A percentile compares a stretch with the other conserved stretches of the same genome.
Conservation (phyloP, 768 basidiomycete species). For the Lactarius hatsudake region DNA sequence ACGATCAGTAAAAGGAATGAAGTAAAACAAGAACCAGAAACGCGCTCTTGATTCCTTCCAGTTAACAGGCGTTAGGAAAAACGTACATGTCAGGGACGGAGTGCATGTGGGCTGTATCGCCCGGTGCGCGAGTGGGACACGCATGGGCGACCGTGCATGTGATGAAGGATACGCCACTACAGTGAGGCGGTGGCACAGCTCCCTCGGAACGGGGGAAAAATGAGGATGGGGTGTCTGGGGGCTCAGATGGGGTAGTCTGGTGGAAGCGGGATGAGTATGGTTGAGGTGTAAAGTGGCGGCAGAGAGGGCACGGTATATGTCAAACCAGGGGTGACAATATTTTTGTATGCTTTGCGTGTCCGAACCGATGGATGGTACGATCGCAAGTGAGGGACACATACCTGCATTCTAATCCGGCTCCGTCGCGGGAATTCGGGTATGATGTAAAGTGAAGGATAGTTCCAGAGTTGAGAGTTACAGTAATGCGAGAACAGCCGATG, state of each 20-base stretch:
- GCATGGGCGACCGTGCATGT: constrained; percentile 86
- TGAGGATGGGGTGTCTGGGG: constrained; percentile 25
- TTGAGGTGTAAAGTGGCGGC: constrained; percentile 34
- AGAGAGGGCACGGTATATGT: constrained; percentile 33
- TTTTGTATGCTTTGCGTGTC: too few relatives aligned
- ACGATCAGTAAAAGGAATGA: neutral
- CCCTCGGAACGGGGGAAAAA: constrained; percentile 20
- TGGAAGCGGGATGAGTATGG: constrained; percentile 36
- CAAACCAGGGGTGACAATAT: too few relatives aligned
- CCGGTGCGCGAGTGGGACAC: constrained; percentile 89
- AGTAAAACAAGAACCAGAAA: constrained; percentile 35
- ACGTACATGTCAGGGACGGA: constrained; percentile 73
- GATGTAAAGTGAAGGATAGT: too few relatives aligned
- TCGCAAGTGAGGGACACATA: too few relatives aligned
- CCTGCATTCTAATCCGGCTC: too few relatives aligned
- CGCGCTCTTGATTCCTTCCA: constrained; percentile 70
- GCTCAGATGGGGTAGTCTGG: constrained; percentile 31
- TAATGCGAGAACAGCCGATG: too few relatives aligned
- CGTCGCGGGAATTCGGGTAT: too few relatives aligned
- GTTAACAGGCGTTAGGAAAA: constrained; percentile 73
- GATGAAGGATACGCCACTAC: constrained; percentile 53
- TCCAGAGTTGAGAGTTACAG: too few relatives aligned
- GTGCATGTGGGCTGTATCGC: constrained; percentile 81
- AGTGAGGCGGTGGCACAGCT: constrained; percentile 13
- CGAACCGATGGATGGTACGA: too few relatives aligned